These are phyloP conservation scores for Fusarium ramigenum DNA, from an alignment of 2,329 filamentous ascomycete species.

Conservation along the genomic window DNA sequence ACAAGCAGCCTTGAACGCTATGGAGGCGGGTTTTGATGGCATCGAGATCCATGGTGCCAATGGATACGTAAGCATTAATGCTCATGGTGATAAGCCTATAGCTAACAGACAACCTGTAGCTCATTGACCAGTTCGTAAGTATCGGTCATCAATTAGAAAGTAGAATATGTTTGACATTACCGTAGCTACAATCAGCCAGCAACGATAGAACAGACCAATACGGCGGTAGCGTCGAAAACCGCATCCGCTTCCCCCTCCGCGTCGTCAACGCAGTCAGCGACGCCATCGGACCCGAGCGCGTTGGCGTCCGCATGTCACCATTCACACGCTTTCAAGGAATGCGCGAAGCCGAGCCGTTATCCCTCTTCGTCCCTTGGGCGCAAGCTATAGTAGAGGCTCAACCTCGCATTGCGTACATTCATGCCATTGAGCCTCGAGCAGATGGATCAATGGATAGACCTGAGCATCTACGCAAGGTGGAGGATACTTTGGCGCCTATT, in stretches of 20 bases:
- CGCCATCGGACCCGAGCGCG: constrained; percentile 60
- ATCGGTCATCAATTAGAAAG: too few species aligned
- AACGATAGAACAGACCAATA: constrained; percentile 63
- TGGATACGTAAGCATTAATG: constrained; percentile 58
- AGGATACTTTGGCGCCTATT: constrained; percentile 46
- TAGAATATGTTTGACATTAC: rapidly evolving
- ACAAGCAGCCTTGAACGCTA: constrained; percentile 61
- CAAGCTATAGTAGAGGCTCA: constrained; percentile 63
- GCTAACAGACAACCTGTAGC: not conserved
- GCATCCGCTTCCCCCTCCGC: constrained; percentile 60
- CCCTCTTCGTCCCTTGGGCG: constrained; percentile 59
- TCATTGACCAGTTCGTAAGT: constrained; percentile 65
- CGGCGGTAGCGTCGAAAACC: constrained; percentile 62
- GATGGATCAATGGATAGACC: constrained; percentile 51
- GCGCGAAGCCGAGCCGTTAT: constrained; percentile 66
- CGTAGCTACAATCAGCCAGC: constrained; percentile 51
- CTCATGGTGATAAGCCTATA: rapidly evolving
- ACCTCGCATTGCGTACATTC: constrained; percentile 68
- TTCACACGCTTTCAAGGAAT: constrained; percentile 70
- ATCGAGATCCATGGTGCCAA: constrained; percentile 71
- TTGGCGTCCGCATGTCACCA: constrained; percentile 67
- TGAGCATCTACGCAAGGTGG: constrained; percentile 42
- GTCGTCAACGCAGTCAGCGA: constrained; percentile 54
- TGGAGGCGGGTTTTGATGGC: constrained; percentile 66
- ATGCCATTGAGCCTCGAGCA: constrained; percentile 67